These are phyloP conservation scores for Kuraishia ogatae DNA, from an alignment of 805 yeast species.

Conservation along the genomic window DNA sequence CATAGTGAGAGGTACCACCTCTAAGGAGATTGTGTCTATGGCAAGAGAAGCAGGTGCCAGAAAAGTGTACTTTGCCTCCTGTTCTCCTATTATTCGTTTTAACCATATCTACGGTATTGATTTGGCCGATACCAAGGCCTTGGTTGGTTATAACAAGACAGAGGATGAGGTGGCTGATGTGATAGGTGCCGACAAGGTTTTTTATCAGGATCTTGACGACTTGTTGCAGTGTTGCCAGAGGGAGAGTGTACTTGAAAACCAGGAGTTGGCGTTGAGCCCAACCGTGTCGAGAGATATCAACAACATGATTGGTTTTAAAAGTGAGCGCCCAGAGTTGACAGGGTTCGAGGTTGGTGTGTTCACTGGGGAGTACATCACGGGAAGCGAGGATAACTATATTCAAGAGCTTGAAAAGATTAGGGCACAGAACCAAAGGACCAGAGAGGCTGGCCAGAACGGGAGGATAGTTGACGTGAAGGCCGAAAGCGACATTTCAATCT, in stretches of 20 bases:
- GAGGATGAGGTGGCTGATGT: conserved; percentile 68
- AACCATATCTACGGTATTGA: conserved; percentile 98
- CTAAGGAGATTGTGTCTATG: conserved; percentile 93
- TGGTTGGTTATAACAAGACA: conserved; percentile 77
- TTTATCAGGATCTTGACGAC: conserved; percentile 81
- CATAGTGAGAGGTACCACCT: conserved; percentile 95
- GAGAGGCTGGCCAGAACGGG: conserved; percentile 32
- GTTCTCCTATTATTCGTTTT: conserved; percentile 95
- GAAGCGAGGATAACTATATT: conserved; percentile 76
- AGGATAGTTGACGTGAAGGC: conserved; percentile 67
- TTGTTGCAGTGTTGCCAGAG: conserved; percentile 66
- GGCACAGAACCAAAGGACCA: conserved; percentile 60
- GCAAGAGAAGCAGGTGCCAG: conserved; percentile 98
- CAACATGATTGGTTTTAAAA: conserved; percentile 9
- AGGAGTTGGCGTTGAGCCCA: conserved; percentile 25
- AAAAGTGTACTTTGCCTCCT: conserved; percentile 91
- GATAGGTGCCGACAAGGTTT: conserved; percentile 86
- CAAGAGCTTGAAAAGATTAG: conserved; percentile 76
- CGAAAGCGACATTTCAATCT: conserved; percentile 54
- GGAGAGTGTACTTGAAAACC: conserved; percentile 20
- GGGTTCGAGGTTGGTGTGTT: conserved; percentile 95
- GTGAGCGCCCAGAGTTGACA: conserved; percentile 26
- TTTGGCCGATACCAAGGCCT: conserved; percentile 88
- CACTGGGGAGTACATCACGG: conserved; percentile 93
- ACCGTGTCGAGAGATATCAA: conserved; percentile 23